Evolutionary conservation across 2,329 filamentous ascomycete species (phyloP).

Genomic region (Cercospora zeina): DNA sequence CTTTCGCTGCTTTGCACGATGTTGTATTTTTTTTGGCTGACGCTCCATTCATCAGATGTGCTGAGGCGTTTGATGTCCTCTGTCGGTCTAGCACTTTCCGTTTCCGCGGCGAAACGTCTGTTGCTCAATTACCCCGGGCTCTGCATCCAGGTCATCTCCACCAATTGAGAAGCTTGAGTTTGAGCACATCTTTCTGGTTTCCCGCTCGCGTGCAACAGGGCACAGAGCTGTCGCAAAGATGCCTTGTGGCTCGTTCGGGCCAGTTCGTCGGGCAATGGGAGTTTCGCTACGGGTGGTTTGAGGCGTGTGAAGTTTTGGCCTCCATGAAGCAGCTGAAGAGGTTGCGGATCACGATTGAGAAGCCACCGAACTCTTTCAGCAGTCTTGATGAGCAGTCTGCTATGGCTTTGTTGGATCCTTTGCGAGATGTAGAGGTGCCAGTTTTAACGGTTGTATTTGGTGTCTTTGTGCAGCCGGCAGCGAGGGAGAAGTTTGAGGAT

Average conservation of each 20-base stretch:
- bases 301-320: not conserved
- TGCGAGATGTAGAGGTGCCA: not conserved
- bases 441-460: too few species aligned
- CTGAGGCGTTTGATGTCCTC: not conserved
- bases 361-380: too few species aligned
- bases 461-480: too few species aligned
- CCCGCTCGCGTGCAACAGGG: not conserved
- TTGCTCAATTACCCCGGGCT: too few species aligned
- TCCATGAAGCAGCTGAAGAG: not conserved
- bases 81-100: not conserved
- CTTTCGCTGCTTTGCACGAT: too few species aligned
- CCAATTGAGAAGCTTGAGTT: not conserved
- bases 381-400: not conserved
- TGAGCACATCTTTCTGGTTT: too few species aligned
- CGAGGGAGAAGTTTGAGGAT: too few species aligned
- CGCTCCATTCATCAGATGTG: too few species aligned
- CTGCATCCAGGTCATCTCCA: not conserved
- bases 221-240: too few species aligned
- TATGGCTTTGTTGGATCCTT: not conserved
- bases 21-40: too few species aligned
- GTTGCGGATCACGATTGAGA: not conserved
- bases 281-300: not conserved
- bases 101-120: too few species aligned
- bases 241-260: too few species aligned
- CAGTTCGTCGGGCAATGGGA: not conserved